Evolutionary conservation across 768 basidiomycete species (phyloP), one percentile per base, ranked within the genome.

Genomic region (Suillus subalutaceus): DNA sequence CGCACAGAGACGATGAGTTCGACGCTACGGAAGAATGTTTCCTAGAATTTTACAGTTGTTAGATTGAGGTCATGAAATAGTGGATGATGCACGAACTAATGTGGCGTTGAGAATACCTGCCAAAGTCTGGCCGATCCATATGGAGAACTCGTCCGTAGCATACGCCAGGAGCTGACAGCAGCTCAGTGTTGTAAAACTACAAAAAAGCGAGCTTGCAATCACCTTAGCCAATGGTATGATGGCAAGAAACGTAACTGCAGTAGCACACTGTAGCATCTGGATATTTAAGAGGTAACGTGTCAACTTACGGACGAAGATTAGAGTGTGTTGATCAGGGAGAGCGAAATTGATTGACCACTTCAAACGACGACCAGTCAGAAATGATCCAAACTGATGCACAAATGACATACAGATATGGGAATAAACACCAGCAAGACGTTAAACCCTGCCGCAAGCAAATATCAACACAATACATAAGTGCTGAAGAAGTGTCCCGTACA

Each of bases 211-310:
- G 38, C 30, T 55, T 41, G 18, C 26, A 44, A 32, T 43, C 52
- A 90, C 90, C 79, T 93, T 92, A 48, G 93, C 93, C 6, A 94
- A 82, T 8, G 94, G 94, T 66, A 96, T 85, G 65, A 96, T 96
- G 10, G 94, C 87, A 53, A 93, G 77, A 73, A 95, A 93, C 1
- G 88, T 87, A 72, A 90, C 90, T 92, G 68, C 56, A n/a, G 13
- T 26, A 35, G 16, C 32, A 35, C 6, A 20, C 30, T 59, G 15
- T 60, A 30, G 64, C 13, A 68, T 57, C 46, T 35, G 8, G 6
- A 15, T 37, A 60, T 44, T 43, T 26, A n/a, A 2, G 6, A 43
- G 16, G 30, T 30, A 20, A 20, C 30, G 10, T 26, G 52, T 10
- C 5, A 37, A 30, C 91, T 72, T 72, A 93, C 93, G 89, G 66